phyloP scores from a whole-genome alignment of 106 monocot species.

The Phalaenopsis aphrodite region DNA sequence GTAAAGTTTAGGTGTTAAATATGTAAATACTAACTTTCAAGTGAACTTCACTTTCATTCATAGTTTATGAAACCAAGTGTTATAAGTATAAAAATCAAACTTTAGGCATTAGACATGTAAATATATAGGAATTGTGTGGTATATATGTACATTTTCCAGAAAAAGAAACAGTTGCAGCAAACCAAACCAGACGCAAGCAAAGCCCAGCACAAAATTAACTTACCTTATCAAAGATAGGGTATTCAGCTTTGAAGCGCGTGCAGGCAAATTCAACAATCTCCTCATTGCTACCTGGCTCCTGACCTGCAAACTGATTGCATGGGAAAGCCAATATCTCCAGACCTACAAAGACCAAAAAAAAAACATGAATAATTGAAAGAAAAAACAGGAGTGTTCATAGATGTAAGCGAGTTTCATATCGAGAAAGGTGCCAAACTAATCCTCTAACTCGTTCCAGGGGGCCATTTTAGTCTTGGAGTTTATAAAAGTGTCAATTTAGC shows the following conservation, averaged over 20 bases:
- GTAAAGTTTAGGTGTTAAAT: no score
- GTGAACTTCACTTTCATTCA: neutral
- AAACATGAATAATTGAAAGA: no score
- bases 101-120: no score
- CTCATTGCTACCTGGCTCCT: slow-evolving; percentile 91
- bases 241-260: slow-evolving; percentile 96
- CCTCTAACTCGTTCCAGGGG: no score
- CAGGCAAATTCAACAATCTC: slow-evolving; percentile 88
- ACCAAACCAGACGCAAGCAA: neutral
- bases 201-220: neutral
- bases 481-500: no score
- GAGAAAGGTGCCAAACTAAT: no score
- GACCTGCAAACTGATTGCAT: slow-evolving; percentile 87
- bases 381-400: no score
- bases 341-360: slow-evolving; percentile 25
- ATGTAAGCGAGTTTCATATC: no score
- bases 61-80: neutral
- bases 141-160: no score
- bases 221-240: slow-evolving; percentile 97
- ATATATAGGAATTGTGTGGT: no score
- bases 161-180: neutral
- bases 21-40: neutral
- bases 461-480: no score
- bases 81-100: no score
- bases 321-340: slow-evolving; percentile 94